A percentile compares a stretch with the other conserved stretches of the same genome.
Evolutionary conservation across 345 rosid species (phyloP).

Genomic region (Pseudoturritis turrita): DNA sequence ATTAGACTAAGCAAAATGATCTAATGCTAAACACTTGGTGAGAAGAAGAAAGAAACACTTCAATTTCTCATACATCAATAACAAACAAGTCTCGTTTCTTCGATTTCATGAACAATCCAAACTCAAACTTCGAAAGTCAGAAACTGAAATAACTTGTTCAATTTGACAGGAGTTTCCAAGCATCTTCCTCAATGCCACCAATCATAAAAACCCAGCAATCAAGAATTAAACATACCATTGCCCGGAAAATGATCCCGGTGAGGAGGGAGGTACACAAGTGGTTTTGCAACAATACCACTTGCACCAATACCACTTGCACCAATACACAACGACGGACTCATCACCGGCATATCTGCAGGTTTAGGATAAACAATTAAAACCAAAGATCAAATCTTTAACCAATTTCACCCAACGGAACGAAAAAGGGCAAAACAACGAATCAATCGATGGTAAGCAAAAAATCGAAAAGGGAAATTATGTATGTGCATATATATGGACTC

Average conservation of each 20-base stretch:
- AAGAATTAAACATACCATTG: not conserved
- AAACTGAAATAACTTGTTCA: not conserved
- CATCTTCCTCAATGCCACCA: not conserved
- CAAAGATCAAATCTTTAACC: constrained; percentile 1
- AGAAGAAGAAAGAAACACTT: not conserved
- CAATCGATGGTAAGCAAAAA: not conserved
- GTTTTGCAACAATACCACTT: constrained; percentile 14
- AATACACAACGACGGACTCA: constrained; percentile 10
- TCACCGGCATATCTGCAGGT: constrained; percentile 26
- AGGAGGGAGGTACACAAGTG: constrained; percentile 14
- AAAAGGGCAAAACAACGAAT: not conserved
- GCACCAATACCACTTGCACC: no score
- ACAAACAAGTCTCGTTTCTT: not conserved
- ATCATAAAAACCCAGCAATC: not conserved
- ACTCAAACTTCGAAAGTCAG: not conserved
- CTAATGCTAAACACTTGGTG: not conserved
- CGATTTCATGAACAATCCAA: not conserved
- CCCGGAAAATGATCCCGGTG: not conserved
- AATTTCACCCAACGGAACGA: not conserved
- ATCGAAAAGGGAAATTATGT: not conserved
- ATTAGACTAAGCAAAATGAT: not conserved
- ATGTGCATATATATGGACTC: not conserved
- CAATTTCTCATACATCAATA: not conserved
- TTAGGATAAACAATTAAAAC: not conserved
- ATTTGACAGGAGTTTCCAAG: not conserved